phyloP scores from a whole-genome alignment of 805 yeast genomes.

The Yamadazyma sp. region DNA sequence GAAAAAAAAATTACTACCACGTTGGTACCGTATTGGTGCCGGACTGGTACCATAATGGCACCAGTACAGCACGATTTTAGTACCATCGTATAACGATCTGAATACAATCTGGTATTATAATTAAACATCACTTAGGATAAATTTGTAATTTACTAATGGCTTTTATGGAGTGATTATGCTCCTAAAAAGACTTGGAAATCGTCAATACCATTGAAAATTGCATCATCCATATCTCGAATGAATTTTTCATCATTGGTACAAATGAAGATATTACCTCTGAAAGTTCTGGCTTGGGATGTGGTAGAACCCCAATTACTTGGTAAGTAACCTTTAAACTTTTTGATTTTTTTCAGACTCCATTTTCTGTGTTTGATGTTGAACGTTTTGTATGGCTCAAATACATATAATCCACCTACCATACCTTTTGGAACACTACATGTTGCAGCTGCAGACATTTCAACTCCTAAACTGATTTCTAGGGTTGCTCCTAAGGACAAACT shows the following conservation, averaged over 20 bases:
- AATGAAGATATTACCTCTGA: slow-evolving; percentile 4
- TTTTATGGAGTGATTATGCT: too few species aligned
- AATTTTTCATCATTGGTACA: slow-evolving; percentile 7
- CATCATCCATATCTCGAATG: slow-evolving; percentile 1
- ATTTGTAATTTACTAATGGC: too few species aligned
- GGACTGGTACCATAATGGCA: too few species aligned
- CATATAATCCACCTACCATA: slow-evolving; percentile 10
- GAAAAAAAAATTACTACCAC: too few species aligned
- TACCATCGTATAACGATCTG: too few species aligned
- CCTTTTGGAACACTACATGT: slow-evolving; percentile 12
- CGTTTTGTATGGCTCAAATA: slow-evolving; percentile 7
- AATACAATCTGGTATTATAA: too few species aligned
- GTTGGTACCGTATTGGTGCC: too few species aligned
- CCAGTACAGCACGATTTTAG: too few species aligned
- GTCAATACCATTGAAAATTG: neutral
- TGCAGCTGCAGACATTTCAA: slow-evolving; percentile 6
- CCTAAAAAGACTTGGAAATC: too few species aligned
- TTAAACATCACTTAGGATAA: too few species aligned
- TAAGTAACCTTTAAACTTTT: slow-evolving; percentile 4
- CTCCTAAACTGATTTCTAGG: slow-evolving; percentile 2
- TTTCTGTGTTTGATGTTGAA: slow-evolving; percentile 5
- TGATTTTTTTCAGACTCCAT: slow-evolving; percentile 8
- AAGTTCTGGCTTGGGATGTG: slow-evolving; percentile 2
- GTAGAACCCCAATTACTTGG: slow-evolving; percentile 8
- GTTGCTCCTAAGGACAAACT: neutral